phyloP scores from a whole-genome alignment of 768 basidiomycete species.

The Rickenella mellea region DNA sequence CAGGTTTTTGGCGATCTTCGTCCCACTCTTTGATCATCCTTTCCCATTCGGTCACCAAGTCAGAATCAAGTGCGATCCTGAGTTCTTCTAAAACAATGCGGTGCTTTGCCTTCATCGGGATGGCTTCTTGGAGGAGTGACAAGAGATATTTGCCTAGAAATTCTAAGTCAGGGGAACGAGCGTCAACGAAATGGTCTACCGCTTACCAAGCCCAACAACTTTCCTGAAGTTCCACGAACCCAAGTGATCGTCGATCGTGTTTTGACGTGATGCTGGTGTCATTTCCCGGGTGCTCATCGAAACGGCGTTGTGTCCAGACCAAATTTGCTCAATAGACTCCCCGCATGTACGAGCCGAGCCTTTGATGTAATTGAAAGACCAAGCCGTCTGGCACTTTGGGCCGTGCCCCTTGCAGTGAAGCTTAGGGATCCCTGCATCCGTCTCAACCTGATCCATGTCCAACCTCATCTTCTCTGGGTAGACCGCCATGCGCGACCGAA shows the following conservation, averaged over 20 bases:
- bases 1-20: not conserved
- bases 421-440: constrained; percentile 8
- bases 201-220: constrained; percentile 1
- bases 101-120: not conserved
- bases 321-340: constrained; percentile 8
- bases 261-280: not conserved
- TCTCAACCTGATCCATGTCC: not conserved
- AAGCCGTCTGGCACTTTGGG: constrained; percentile 4
- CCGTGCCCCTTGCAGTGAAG: constrained; percentile 9
- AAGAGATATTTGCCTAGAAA: not conserved
- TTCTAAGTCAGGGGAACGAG: not conserved
- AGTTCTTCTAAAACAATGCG: not conserved
- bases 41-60: not conserved
- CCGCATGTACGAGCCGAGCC: constrained; percentile 8
- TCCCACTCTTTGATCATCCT: constrained; percentile 4
- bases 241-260: constrained; percentile 4
- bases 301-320: constrained; percentile 1
- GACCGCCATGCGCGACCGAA: constrained; percentile 3
- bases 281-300: constrained; percentile 5
- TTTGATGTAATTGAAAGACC: constrained; percentile 6
- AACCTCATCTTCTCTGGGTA: not conserved
- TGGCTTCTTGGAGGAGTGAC: not conserved
- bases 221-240: constrained; percentile 8
- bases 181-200: not conserved
- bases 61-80: not conserved